Base-by-base conservation (phyloP, 148 eudicot species). In the Camellia japonica region DNA sequence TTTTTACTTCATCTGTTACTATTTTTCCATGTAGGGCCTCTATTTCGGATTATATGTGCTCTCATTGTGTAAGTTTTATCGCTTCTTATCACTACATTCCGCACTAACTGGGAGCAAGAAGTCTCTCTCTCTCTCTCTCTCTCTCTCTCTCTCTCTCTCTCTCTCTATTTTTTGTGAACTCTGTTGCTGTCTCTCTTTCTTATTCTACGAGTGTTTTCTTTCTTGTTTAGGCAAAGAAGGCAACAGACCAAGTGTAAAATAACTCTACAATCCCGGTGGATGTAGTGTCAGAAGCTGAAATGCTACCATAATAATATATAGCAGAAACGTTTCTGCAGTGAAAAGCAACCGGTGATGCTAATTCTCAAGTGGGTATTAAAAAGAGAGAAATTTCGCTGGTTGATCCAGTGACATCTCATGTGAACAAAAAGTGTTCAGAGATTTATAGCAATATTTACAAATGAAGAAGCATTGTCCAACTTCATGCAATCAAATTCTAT, bases 31-130 rank as follows among this genome's bases (percentile, higher is more conserved):
- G 74, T 55, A 92, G 98, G 98, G 95, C 49, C 86, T 94, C 6
- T 94, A 95, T 51, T 89, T 72, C 95, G 97, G 60, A 91, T 92
- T n/a, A 71, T 92, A 4, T 91, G 90, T 74, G 98, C 93, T 30
- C 87, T 94, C 63, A 2, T 82, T 16, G 87, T 94, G 70, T 97
- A 94, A 90, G 87, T 82, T 58, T 72, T 74, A 42, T 92, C 85
- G 15, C 92, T 94, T 65, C 79, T 90, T 58, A 61, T 62, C 83
- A 74, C 91, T 42, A 91, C 88, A 3, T 23, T 88, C 8, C 83
- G 87, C 54, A 92, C 86, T 44, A 85, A 92, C 65, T 94, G 98
- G 98, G 88, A 86, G 69, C 70, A 76, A 75, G 85, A 92, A 74
- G 98, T 18, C 20, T 44, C 52, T 59, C 30, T 20, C 76, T 75